phyloP scores from a whole-genome alignment of 169 alveolate species.

The Eimeria falciformis region DNA sequence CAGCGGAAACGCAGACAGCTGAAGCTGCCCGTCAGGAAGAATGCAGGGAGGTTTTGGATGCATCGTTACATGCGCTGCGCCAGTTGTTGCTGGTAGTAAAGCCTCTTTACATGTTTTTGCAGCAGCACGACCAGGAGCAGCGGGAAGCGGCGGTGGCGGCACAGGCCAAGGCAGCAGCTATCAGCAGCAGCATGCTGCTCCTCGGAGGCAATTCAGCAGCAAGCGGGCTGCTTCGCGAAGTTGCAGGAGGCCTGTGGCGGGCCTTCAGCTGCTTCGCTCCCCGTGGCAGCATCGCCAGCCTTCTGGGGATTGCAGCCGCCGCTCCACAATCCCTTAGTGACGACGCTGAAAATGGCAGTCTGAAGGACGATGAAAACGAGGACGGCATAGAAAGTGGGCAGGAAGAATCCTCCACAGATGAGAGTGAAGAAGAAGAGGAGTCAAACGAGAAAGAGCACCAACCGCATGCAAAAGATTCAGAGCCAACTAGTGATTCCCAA shows the following conservation, averaged over 20 bases:
- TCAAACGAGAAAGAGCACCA: background rate
- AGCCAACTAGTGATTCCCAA: background rate
- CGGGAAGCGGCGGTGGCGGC: background rate
- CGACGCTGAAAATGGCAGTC: background rate
- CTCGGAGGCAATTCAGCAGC: background rate
- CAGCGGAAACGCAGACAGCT: background rate
- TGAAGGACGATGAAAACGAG: background rate
- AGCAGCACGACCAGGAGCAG: constrained; percentile 33
- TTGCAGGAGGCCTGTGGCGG: background rate
- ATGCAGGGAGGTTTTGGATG: background rate
- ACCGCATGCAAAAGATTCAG: background rate
- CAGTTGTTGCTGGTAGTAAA: constrained; percentile 3
- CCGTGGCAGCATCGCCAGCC: background rate
- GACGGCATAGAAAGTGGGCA: background rate
- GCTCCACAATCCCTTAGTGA: background rate
- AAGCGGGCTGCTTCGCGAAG: background rate
- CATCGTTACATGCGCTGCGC: constrained; percentile 30
- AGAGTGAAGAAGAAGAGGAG: background rate
- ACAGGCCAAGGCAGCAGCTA: background rate
- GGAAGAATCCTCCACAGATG: background rate
- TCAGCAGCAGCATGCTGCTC: constrained; percentile 32
- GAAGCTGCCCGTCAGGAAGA: constrained; percentile 1
- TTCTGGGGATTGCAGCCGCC: constrained; percentile 6
- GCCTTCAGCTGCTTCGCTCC: background rate
- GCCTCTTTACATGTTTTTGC: background rate